Evolutionary conservation across 768 basidiomycete genomes (phyloP).

Genomic region (Sarcodon sp.): DNA sequence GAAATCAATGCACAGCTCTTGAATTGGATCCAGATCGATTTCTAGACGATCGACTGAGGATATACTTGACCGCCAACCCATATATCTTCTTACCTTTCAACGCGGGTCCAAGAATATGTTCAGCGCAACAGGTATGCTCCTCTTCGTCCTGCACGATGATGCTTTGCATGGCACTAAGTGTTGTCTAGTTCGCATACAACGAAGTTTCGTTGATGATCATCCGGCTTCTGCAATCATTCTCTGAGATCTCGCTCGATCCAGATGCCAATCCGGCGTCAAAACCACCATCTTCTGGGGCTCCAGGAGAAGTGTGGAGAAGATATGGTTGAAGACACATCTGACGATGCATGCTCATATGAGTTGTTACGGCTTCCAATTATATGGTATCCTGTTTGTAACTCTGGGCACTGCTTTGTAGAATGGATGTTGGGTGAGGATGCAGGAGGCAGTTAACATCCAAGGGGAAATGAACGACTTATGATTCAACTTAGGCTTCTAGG

Average conservation of each 20-base stretch:
- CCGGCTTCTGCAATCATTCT: constrained; percentile 33
- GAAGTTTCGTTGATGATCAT: constrained; percentile 35
- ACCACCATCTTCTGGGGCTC: constrained; percentile 2
- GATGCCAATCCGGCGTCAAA: constrained; percentile 6
- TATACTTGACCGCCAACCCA: constrained; percentile 42
- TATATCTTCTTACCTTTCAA: constrained; percentile 35
- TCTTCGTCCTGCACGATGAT: neutral
- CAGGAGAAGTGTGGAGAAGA: constrained; percentile 17
- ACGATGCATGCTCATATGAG: constrained; percentile 6
- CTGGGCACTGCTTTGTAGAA: constrained; percentile 14
- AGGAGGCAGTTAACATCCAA: constrained; percentile 6
- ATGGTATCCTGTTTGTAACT: neutral
- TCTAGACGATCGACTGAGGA: constrained; percentile 44
- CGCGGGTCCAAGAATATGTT: constrained; percentile 24
- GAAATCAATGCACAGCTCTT: constrained; percentile 23
- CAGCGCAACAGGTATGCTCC: constrained; percentile 21
- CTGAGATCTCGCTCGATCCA: constrained; percentile 13
- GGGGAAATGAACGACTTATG: too few species aligned
- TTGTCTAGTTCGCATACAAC: constrained; percentile 31
- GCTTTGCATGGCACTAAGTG: neutral
- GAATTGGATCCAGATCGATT: constrained; percentile 58
- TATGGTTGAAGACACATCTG: constrained; percentile 7
- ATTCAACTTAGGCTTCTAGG: too few species aligned
- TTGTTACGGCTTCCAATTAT: neutral
- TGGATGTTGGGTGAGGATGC: constrained; percentile 34